phyloP scores from a whole-genome alignment of 768 basidiomycete genomes.

The Collybiopsis confluens region DNA sequence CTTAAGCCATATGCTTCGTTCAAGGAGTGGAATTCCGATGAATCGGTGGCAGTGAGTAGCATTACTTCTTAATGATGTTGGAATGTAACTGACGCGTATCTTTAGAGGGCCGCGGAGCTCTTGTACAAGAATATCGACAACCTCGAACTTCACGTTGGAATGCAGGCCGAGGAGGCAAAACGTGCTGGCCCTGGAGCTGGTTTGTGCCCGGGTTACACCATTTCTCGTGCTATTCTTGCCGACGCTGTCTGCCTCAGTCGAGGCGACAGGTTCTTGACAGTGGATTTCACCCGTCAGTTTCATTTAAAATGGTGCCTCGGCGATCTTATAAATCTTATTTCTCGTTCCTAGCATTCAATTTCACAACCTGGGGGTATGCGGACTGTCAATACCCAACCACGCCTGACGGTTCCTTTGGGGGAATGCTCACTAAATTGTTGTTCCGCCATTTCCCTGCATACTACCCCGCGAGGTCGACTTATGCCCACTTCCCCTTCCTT shows the following conservation, averaged over 20 bases:
- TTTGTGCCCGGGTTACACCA: constrained; percentile 59
- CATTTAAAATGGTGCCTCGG: neutral
- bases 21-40: constrained; percentile 52
- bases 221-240: constrained; percentile 44
- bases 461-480: constrained; percentile 60
- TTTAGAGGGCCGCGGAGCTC: constrained; percentile 23
- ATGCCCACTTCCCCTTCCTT: constrained; percentile 81
- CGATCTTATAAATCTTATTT: neutral
- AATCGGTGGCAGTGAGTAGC: constrained; percentile 38
- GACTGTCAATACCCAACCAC: constrained; percentile 31
- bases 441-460: constrained; percentile 67
- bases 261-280: constrained; percentile 51
- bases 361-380: constrained; percentile 50
- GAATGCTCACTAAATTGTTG: constrained; percentile 68
- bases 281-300: constrained; percentile 42
- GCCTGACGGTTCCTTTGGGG: constrained; percentile 70
- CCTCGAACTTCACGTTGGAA: constrained; percentile 33
- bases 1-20: constrained; percentile 43
- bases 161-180: constrained; percentile 52
- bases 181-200: constrained; percentile 47
- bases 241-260: constrained; percentile 52
- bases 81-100: neutral
- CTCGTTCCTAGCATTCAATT: constrained; percentile 29
- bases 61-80: neutral
- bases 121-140: constrained; percentile 34